Percentiles rank a stretch among this genome's conserved stretches.
phyloP scores from a whole-genome alignment of 2,329 filamentous ascomycete species.

The Colletotrichum sp. region DNA sequence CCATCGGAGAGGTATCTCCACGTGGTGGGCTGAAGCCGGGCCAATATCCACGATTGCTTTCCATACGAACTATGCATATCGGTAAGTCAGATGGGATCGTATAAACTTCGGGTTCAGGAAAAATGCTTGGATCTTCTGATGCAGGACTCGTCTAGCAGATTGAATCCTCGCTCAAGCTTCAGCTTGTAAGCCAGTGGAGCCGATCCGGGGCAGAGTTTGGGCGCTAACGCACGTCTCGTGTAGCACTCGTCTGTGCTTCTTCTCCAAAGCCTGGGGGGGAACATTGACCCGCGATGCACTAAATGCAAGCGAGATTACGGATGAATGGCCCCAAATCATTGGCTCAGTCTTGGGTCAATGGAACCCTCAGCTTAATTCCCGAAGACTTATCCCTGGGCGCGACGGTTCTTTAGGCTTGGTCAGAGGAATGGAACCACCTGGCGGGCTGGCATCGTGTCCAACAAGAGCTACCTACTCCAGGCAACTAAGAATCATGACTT shows the following conservation, averaged over 20 bases:
- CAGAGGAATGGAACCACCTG: background rate
- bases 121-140: background rate
- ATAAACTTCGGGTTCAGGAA: background rate
- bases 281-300: background rate
- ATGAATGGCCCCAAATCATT: background rate
- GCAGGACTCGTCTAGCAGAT: background rate
- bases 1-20: background rate
- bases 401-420: rapidly evolving
- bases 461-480: background rate
- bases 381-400: background rate
- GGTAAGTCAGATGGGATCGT: background rate
- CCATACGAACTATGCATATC: background rate
- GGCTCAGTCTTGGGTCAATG: too few species aligned
- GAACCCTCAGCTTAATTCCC: too few species aligned
- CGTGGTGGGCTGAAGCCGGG: background rate
- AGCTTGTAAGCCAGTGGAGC: background rate
- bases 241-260: background rate
- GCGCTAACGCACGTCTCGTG: background rate
- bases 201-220: background rate
- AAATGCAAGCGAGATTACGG: background rate
- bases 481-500: rapidly evolving
- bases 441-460: background rate
- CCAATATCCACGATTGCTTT: background rate
- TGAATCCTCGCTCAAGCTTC: background rate
- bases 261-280: background rate